These are phyloP conservation scores for Teratosphaeria zuluensis DNA, from an alignment of 2,329 filamentous ascomycete genomes.

Conservation along the genomic window DNA sequence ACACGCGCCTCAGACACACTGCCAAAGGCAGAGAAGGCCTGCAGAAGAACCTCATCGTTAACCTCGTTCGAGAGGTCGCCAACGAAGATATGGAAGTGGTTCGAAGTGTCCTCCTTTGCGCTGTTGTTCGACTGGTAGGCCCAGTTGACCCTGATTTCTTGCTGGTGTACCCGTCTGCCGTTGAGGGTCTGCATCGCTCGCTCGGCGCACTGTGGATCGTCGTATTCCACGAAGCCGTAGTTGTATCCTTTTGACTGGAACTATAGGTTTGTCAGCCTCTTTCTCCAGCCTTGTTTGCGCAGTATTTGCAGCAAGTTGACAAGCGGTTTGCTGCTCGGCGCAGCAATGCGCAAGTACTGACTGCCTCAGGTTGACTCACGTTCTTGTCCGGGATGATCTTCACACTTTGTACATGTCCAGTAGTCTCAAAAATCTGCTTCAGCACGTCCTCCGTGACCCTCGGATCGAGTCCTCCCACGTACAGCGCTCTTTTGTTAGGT, in stretches of 20 bases:
- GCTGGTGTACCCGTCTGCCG: constrained; percentile 83
- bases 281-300: not conserved
- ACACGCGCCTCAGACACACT: constrained; percentile 94
- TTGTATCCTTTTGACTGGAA: constrained; percentile 88
- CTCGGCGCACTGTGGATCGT: constrained; percentile 92
- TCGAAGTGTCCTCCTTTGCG: constrained; percentile 94
- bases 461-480: constrained; percentile 89
- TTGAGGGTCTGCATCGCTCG: constrained; percentile 96
- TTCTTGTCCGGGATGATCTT: constrained; percentile 99
- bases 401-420: constrained; percentile 93
- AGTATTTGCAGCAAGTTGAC: not conserved
- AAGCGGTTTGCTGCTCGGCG: not conserved
- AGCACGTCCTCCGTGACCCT: constrained; percentile 92
- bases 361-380: constrained; percentile 48
- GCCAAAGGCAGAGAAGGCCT: constrained; percentile 93
- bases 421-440: constrained; percentile 97
- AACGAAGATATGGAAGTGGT: constrained; percentile 98
- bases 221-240: constrained; percentile 98
- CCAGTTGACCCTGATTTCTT: constrained; percentile 99
- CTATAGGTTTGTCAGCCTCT: constrained; percentile 13
- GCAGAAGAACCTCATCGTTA: constrained; percentile 86
- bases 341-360: not conserved
- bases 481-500: constrained; percentile 95
- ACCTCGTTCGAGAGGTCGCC: constrained; percentile 97
- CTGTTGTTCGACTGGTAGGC: constrained; percentile 93